Conservation (phyloP, 192 early-diverging fungal species). For the Geosiphon pyriformis region DNA sequence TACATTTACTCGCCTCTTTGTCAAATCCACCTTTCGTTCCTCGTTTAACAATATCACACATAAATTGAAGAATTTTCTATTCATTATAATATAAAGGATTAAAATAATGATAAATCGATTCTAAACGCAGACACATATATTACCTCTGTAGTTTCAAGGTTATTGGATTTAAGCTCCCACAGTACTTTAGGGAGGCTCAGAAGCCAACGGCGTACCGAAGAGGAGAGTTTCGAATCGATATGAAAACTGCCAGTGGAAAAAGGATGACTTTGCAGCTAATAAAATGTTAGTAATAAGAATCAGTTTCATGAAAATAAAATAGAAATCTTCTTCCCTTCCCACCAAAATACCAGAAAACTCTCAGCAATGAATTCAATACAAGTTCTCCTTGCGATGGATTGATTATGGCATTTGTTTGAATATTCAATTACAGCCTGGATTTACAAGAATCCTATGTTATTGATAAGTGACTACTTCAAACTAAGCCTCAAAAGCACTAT, state of each 20-base stretch:
- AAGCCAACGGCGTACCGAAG: constrained; percentile 31
- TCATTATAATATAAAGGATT: not conserved
- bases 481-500: constrained; percentile 19
- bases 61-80: constrained; percentile 31
- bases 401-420: constrained; percentile 24
- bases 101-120: not conserved
- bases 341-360: constrained; percentile 1
- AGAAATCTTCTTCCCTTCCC: too few relatives aligned
- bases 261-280: constrained; percentile 32
- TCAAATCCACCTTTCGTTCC: constrained; percentile 29
- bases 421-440: constrained; percentile 31
- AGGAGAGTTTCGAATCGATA: constrained; percentile 24
- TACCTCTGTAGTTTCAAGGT: constrained; percentile 41
- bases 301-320: not conserved
- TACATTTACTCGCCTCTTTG: constrained; percentile 16
- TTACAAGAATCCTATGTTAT: constrained; percentile 28
- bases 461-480: constrained; percentile 23
- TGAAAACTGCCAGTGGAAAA: constrained; percentile 34
- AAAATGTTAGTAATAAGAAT: constrained; percentile 35
- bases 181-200: constrained; percentile 45
- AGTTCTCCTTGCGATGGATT: constrained; percentile 32
- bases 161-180: constrained; percentile 42
- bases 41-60: constrained; percentile 35
- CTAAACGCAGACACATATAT: not conserved
- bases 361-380: constrained; percentile 27